phyloP scores from a whole-genome alignment of 306 rosid species.

The Vigna unguiculata region DNA sequence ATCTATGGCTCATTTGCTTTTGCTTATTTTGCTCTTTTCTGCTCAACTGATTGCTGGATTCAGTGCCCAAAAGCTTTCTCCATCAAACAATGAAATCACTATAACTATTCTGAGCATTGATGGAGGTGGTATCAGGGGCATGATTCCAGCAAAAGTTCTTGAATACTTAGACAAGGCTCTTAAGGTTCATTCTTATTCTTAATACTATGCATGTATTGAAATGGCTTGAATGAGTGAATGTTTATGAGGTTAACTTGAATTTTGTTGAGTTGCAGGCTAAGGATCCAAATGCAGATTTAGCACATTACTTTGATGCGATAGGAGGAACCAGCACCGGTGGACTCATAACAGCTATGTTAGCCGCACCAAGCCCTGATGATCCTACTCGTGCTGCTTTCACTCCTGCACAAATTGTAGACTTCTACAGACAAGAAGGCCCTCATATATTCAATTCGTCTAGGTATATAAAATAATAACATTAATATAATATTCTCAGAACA shows the following conservation, averaged over 20 bases:
- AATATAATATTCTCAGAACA: too few species aligned
- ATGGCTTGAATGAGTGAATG: too few species aligned
- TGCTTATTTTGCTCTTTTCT: neutral
- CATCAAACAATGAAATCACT: neutral
- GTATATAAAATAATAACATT: too few species aligned
- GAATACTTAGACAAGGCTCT: slow-evolving; percentile 5
- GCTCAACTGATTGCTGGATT: neutral
- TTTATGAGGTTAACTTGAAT: neutral
- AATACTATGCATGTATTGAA: too few species aligned
- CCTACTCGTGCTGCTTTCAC: neutral
- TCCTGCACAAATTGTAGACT: neutral
- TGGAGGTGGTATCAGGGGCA: slow-evolving; percentile 42
- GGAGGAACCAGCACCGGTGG: neutral
- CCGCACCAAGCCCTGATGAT: neutral
- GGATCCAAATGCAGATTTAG: neutral
- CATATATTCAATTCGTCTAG: neutral
- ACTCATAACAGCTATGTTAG: neutral
- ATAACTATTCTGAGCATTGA: slow-evolving; percentile 42
- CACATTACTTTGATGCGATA: neutral
- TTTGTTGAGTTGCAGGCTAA: neutral
- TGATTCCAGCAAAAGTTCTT: slow-evolving; percentile 33
- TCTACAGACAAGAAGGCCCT: neutral
- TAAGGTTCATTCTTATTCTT: slow-evolving; percentile 1
- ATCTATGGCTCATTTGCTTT: slow-evolving; percentile 11
- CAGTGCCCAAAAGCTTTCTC: neutral